A percentile compares a stretch with the other conserved stretches of the same genome.
These are phyloP conservation scores for Fonsecaea monophora DNA, from an alignment of 2,329 filamentous ascomycete genomes.

Conservation along the genomic window DNA sequence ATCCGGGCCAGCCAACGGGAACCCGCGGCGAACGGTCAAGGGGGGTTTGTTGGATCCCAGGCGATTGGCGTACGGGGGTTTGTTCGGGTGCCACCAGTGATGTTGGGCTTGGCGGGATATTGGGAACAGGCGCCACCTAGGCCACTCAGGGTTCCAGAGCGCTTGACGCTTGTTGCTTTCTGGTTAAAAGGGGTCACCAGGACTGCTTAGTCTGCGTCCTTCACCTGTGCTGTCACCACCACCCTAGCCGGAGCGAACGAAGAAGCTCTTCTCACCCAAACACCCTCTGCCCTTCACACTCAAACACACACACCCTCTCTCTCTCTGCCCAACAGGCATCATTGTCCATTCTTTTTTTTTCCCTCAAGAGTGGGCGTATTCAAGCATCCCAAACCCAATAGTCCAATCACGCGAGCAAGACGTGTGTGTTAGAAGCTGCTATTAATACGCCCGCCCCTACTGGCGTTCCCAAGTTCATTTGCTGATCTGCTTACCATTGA, in stretches of 20 bases:
- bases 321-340: background rate
- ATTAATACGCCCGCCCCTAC: conserved; percentile 3
- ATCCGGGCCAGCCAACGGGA: conserved; percentile 14
- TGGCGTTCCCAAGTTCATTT: background rate
- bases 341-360: background rate
- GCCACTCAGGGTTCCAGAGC: conserved; percentile 11
- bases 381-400: background rate
- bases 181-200: conserved; percentile 16
- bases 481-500: conserved; percentile 19
- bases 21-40: conserved; percentile 8
- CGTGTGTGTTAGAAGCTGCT: background rate
- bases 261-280: background rate
- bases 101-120: conserved; percentile 16
- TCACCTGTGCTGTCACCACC: conserved; percentile 14
- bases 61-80: conserved; percentile 15
- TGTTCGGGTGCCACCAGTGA: conserved; percentile 6
- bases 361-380: background rate
- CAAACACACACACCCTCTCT: too few species aligned
- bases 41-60: background rate
- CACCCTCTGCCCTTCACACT: background rate
- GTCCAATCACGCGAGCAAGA: background rate
- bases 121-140: conserved; percentile 22
- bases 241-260: background rate
- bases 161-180: conserved; percentile 16
- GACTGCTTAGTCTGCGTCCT: conserved; percentile 14